These are phyloP conservation scores for Knufia petricola DNA, from an alignment of 2,329 filamentous ascomycete genomes.

Conservation along the genomic window DNA sequence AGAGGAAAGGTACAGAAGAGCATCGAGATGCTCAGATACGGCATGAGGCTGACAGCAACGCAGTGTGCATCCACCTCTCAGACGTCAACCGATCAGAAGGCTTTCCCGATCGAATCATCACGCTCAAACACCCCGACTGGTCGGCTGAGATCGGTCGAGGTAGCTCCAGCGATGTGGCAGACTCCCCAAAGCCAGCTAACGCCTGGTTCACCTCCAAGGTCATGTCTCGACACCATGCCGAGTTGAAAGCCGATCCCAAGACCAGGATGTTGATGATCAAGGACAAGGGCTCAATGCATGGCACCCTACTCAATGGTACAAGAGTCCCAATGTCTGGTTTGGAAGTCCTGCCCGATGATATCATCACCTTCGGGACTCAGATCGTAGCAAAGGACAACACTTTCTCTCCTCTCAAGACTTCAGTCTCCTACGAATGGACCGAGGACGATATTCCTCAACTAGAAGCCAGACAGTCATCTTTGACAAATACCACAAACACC, in stretches of 20 bases:
- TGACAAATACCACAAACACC: slow-evolving; percentile 30
- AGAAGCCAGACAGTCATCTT: neutral
- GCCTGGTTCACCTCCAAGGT: slow-evolving; percentile 39
- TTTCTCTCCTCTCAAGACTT: neutral
- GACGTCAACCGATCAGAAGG: slow-evolving; percentile 1
- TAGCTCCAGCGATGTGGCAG: slow-evolving; percentile 30
- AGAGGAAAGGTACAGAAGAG: neutral
- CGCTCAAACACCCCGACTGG: slow-evolving; percentile 16
- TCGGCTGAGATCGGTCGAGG: slow-evolving; percentile 32
- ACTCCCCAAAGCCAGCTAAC: slow-evolving; percentile 31
- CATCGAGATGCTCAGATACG: neutral
- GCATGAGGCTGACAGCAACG: neutral
- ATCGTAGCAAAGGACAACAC: slow-evolving; percentile 37
- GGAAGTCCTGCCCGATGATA: slow-evolving; percentile 29
- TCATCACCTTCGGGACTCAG: slow-evolving; percentile 40
- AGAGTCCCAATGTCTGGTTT: slow-evolving; percentile 29
- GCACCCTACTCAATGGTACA: slow-evolving; percentile 46
- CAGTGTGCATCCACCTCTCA: slow-evolving; percentile 6
- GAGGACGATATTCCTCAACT: neutral
- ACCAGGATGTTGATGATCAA: slow-evolving; percentile 36
- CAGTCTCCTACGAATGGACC: neutral
- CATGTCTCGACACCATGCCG: slow-evolving; percentile 38
- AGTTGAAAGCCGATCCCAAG: slow-evolving; percentile 24
- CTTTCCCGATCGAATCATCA: slow-evolving; percentile 8
- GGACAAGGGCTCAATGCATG: slow-evolving; percentile 53